phyloP scores from a whole-genome alignment of 75 land plant species.

The Chamaecyparis obtusa region DNA sequence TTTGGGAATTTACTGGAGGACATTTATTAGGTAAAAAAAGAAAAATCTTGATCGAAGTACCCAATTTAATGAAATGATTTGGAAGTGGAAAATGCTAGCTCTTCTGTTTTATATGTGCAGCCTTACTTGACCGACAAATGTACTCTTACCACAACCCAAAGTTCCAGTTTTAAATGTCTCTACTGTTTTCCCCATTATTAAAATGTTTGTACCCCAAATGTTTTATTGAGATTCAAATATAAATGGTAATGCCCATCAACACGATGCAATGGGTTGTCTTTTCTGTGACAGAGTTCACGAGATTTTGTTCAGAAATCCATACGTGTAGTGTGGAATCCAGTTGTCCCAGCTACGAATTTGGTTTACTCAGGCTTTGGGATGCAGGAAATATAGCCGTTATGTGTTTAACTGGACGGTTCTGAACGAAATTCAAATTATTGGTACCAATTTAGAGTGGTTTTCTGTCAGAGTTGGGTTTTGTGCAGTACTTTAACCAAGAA shows the following conservation, averaged over 20 bases:
- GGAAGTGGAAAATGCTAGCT: too few species aligned
- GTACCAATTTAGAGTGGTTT: neutral
- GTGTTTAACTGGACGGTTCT: neutral
- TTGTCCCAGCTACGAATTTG: neutral
- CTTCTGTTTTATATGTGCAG: too few species aligned
- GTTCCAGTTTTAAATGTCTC: too few species aligned
- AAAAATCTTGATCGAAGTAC: too few species aligned
- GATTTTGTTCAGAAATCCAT: neutral
- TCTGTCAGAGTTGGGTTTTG: neutral
- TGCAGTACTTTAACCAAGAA: neutral
- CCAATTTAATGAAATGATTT: too few species aligned
- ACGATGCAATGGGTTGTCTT: neutral
- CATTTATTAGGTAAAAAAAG: too few species aligned
- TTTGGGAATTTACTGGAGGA: too few species aligned
- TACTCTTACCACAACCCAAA: too few species aligned
- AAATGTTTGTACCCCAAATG: too few species aligned
- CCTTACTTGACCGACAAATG: too few species aligned
- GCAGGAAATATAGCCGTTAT: neutral
- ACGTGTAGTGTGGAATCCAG: neutral
- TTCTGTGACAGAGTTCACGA: neutral
- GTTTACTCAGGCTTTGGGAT: neutral
- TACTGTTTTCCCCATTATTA: too few species aligned
- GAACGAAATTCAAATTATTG: neutral
- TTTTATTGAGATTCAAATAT: too few species aligned
- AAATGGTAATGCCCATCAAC: neutral